Conservation (phyloP, 2,329 filamentous ascomycete species). For the Aspergillus arachidicola region DNA sequence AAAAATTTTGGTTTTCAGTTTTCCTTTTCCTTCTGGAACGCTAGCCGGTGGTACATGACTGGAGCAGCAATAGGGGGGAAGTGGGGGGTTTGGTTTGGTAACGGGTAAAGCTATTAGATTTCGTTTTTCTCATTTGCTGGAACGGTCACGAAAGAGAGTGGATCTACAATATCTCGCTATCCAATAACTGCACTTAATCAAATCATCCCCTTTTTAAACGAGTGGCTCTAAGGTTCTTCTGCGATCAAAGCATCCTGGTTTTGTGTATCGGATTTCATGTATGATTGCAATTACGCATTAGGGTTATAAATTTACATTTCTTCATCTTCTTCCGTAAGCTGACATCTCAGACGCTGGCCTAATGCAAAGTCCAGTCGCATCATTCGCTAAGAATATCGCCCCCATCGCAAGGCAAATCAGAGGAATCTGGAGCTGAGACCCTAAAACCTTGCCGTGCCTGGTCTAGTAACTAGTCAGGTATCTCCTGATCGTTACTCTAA, state of each 20-base stretch:
- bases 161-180: background rate
- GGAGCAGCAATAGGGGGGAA: conserved; percentile 14
- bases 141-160: conserved; percentile 10
- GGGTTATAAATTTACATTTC: background rate
- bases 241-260: conserved; percentile 9
- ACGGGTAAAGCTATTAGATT: conserved; percentile 5
- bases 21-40: conserved; percentile 22
- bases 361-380: background rate
- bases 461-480: background rate
- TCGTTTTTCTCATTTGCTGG: conserved; percentile 6
- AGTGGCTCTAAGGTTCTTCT: conserved; percentile 7
- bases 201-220: conserved; percentile 18
- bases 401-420: background rate
- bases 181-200: conserved; percentile 13
- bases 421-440: background rate
- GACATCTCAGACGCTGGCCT: background rate
- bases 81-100: conserved; percentile 14
- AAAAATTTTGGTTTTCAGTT: background rate
- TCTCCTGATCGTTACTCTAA: conserved; percentile 5
- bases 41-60: conserved; percentile 7
- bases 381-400: too few species aligned
- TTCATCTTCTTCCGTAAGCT: background rate
- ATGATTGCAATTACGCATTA: background rate
- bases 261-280: background rate
- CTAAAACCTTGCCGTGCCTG: background rate